Percentiles rank a stretch among this genome's conserved stretches.
phyloP scores from a whole-genome alignment of 257 asterid genomes.

The Marsdenia floribunda region DNA sequence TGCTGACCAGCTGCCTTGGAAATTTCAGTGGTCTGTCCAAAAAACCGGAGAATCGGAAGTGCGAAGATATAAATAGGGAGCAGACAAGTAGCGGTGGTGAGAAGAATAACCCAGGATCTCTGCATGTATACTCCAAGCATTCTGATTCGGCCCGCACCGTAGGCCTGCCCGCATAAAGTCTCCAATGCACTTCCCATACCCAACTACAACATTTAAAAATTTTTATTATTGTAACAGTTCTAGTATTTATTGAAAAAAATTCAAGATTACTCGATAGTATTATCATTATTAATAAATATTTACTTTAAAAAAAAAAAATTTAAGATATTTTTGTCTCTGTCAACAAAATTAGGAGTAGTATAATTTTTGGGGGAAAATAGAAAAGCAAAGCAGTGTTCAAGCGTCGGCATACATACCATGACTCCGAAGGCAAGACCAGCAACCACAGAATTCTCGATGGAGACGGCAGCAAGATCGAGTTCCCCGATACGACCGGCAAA shows the following conservation, averaged over 20 bases:
- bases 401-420: slow-evolving; percentile 41
- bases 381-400: not conserved
- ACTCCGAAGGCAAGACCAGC: slow-evolving; percentile 71
- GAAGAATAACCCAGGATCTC: slow-evolving; percentile 75
- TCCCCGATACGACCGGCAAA: slow-evolving; percentile 63
- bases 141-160: slow-evolving; percentile 66
- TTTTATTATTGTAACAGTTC: too few species aligned
- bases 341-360: too few species aligned
- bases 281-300: too few species aligned
- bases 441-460: slow-evolving; percentile 76
- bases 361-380: not conserved
- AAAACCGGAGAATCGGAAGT: slow-evolving; percentile 54
- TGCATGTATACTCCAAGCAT: slow-evolving; percentile 85
- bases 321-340: too few species aligned
- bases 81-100: slow-evolving; percentile 37
- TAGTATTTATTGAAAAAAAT: too few species aligned
- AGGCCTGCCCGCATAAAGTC: slow-evolving; percentile 83
- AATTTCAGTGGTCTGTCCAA: slow-evolving; percentile 54
- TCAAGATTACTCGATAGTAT: too few species aligned
- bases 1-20: slow-evolving; percentile 65
- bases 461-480: slow-evolving; percentile 74
- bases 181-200: slow-evolving; percentile 93
- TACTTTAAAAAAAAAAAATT: too few species aligned
- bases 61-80: slow-evolving; percentile 65
- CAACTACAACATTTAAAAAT: slow-evolving; percentile 32